Evolutionary conservation across 2,329 filamentous ascomycete species (phyloP), one percentile per base, ranked within the genome.

Genomic region (Penicillium expansum): DNA sequence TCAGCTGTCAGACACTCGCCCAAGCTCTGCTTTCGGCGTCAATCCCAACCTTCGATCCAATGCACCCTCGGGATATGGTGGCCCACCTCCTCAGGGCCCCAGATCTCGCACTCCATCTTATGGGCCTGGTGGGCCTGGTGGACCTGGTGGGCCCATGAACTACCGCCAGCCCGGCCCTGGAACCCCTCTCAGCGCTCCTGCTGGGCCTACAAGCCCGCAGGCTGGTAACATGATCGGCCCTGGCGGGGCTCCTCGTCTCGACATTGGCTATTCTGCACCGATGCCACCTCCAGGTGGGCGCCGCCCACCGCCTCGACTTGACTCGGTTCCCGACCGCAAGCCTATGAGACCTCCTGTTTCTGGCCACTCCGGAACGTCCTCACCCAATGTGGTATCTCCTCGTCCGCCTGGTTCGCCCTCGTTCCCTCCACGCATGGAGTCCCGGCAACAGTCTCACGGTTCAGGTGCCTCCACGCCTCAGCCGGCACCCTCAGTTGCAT

Each of bases 191-290:
- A 69, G 63, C 29, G 62, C 61, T 10, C 62, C 65, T 39, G 60
- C 63, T 35, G 68, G 68, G 2, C 69, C 71, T 47, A 54, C 64
- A 32, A 71, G 69, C 54, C 70, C 74, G n/a, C 64, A 64, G 48
- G 53, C 60, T 24, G 62, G 55, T 24, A 65, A 61, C 51, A 62
- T 64, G 60, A 62, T 58, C 45, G 66, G 63, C 33, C 66, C 69
- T 45, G 66, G 67, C 9, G 68, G 67, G 39, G 63, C 71, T 39
- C 69, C 77, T 35, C 72, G 73, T 59, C 59, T 79, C 27, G 77
- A 80, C 59, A 76, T 80, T 60, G 78, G 78, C 27, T 80, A 76
- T 57, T 77, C 77, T 27, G 78, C 78, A 39, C 78, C 78, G 10
- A 65, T 75, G 32, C 77, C 80, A 33, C 67, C 68, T 20, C 67